Percentiles rank a stretch among this genome's conserved stretches.
Evolutionary conservation across 2,329 filamentous ascomycete genomes (phyloP).

Genomic region (Harringtonia lauricola): DNA sequence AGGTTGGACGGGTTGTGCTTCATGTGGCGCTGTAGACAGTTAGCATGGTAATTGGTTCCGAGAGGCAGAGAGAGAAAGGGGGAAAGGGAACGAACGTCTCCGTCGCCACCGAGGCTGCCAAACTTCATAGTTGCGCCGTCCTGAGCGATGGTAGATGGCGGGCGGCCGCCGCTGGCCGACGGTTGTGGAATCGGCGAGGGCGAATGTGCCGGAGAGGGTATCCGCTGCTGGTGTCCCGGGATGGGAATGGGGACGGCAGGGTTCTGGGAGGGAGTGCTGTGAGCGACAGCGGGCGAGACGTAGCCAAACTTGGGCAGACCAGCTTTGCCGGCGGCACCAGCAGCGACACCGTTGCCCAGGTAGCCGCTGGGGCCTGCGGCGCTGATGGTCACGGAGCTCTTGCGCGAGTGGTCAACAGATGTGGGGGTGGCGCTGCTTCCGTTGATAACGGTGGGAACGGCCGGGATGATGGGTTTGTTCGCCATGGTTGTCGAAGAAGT

Average conservation of each 20-base stretch:
- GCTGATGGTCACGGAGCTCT: slow-evolving; percentile 85
- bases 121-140: slow-evolving; percentile 63
- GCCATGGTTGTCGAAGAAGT: background rate
- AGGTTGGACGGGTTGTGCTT: slow-evolving; percentile 46
- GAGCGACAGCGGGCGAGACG: slow-evolving; percentile 54
- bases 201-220: slow-evolving; percentile 76
- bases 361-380: slow-evolving; percentile 68
- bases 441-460: slow-evolving; percentile 55
- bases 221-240: slow-evolving; percentile 55
- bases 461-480: slow-evolving; percentile 40
- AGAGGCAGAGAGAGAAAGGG: slow-evolving; percentile 4
- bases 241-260: slow-evolving; percentile 49
- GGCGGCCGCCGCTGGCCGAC: slow-evolving; percentile 71
- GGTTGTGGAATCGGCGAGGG: slow-evolving; percentile 91
- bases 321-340: slow-evolving; percentile 43
- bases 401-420: slow-evolving; percentile 78
- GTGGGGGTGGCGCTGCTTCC: slow-evolving; percentile 49
- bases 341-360: slow-evolving; percentile 61
- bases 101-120: slow-evolving; percentile 72
- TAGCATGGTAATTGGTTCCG: slow-evolving; percentile 12
- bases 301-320: slow-evolving; percentile 72
- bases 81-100: slow-evolving; percentile 50
- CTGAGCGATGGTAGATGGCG: slow-evolving; percentile 63
- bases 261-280: slow-evolving; percentile 53
- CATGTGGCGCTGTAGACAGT: slow-evolving; percentile 48